Percentiles rank a stretch among this genome's conserved stretches.
Evolutionary conservation across 345 rosid genomes (phyloP).

Genomic region (Hibiscus tridactylites): DNA sequence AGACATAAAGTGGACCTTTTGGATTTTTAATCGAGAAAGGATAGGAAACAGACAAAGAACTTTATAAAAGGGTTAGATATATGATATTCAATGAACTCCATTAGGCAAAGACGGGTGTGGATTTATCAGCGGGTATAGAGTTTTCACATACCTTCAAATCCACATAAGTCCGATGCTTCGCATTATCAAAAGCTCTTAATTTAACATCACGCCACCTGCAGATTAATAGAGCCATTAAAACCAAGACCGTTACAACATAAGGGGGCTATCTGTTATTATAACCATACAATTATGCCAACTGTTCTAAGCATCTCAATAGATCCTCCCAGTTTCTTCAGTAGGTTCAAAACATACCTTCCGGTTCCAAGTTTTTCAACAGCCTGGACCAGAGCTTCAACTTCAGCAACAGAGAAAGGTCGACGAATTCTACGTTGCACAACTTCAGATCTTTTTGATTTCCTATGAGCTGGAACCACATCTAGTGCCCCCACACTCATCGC

Average conservation of each 20-base stretch:
- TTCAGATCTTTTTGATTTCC: conserved; percentile 69
- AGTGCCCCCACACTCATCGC: conserved; percentile 53
- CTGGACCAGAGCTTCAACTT: conserved; percentile 94
- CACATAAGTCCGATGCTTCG: conserved; percentile 90
- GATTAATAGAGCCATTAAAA: conserved; percentile 3
- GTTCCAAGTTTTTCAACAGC: conserved; percentile 99
- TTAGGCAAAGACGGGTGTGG: background rate
- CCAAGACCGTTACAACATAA: background rate
- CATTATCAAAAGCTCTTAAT: conserved; percentile 79
- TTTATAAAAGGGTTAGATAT: background rate
- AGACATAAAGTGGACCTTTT: background rate
- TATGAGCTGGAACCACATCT: conserved; percentile 49
- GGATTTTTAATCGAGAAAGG: background rate
- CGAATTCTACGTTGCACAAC: conserved; percentile 92
- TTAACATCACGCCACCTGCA: conserved; percentile 97
- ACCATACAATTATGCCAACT: background rate
- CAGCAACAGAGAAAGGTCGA: conserved; percentile 92
- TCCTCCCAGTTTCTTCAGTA: background rate
- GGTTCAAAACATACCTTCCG: conserved; percentile 46
- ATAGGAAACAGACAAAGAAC: background rate
- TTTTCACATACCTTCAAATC: conserved; percentile 65
- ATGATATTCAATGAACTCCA: background rate
- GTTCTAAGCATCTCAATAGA: background rate
- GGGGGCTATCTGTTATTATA: background rate
- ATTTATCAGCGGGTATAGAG: background rate